These are phyloP conservation scores for Cenococcum geophilum DNA, from an alignment of 495 filamentous ascomycete genomes.

Conservation along the genomic window DNA sequence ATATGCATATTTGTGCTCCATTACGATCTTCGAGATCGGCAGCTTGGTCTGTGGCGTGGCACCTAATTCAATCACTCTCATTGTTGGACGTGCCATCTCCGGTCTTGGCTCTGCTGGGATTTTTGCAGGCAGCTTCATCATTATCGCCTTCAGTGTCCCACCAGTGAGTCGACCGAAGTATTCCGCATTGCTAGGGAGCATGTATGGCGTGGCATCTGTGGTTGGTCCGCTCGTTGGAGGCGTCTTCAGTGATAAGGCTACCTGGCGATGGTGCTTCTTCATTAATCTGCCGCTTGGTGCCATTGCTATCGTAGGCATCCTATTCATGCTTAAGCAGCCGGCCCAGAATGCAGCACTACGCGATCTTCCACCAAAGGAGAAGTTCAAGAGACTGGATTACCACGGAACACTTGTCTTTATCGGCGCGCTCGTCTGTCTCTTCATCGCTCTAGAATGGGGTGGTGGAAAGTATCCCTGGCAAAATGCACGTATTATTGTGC, in stretches of 20 bases:
- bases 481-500: conserved; percentile 42
- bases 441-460: conserved; percentile 34
- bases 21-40: conserved; percentile 29
- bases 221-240: conserved; percentile 48
- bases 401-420: conserved; percentile 29
- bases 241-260: conserved; percentile 41
- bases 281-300: conserved; percentile 51
- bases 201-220: conserved; percentile 41
- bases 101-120: conserved; percentile 32
- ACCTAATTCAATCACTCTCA: conserved; percentile 24
- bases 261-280: conserved; percentile 52
- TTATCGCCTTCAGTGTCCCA: conserved; percentile 33
- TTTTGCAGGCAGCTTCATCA: conserved; percentile 30
- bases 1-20: conserved; percentile 21
- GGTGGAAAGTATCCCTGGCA: conserved; percentile 32
- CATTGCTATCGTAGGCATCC: conserved; percentile 35
- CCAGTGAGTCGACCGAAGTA: conserved; percentile 38
- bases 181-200: conserved; percentile 41
- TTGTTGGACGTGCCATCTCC: conserved; percentile 30
- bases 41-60: conserved; percentile 25
- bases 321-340: conserved; percentile 43
- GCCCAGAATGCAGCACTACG: conserved; percentile 32
- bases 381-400: conserved; percentile 30
- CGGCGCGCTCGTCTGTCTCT: conserved; percentile 22
- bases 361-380: conserved; percentile 33